Evolutionary conservation across 441 rosid genomes (phyloP).

Genomic region (Bruguiera hainesii): DNA sequence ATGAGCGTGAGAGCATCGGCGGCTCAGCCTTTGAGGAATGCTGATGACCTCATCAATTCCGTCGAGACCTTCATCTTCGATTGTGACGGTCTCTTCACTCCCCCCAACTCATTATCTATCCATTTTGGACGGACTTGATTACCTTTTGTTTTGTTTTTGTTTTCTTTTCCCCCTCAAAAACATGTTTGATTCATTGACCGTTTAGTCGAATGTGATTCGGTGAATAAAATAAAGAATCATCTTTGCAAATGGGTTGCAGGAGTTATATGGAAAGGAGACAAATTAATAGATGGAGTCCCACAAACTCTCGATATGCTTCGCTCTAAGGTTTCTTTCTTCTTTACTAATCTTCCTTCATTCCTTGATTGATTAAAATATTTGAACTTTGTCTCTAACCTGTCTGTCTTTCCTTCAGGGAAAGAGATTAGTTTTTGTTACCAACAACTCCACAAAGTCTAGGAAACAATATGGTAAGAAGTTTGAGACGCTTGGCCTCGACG

Average conservation of each 20-base stretch:
- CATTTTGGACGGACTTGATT: too few relatives aligned
- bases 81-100: constrained; percentile 60
- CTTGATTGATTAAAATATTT: not conserved
- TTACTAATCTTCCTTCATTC: not conserved
- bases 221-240: not conserved
- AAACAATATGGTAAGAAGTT: constrained; percentile 78
- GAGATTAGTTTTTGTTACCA: constrained; percentile 83
- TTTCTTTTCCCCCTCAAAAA: not conserved
- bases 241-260: constrained; percentile 36
- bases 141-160: not conserved
- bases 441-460: constrained; percentile 87
- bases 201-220: not conserved
- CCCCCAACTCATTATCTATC: too few relatives aligned
- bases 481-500: constrained; percentile 63
- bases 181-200: not conserved
- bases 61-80: constrained; percentile 93
- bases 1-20: constrained; percentile 33
- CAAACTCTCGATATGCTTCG: constrained; percentile 72
- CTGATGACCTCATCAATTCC: constrained; percentile 60
- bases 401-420: constrained; percentile 50
- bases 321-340: constrained; percentile 43
- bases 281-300: constrained; percentile 78
- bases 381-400: too few relatives aligned
- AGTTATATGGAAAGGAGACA: constrained; percentile 93
- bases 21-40: constrained; percentile 47